Evolutionary conservation across 257 asterid genomes (phyloP).

Genomic region (Scutellaria minor): DNA sequence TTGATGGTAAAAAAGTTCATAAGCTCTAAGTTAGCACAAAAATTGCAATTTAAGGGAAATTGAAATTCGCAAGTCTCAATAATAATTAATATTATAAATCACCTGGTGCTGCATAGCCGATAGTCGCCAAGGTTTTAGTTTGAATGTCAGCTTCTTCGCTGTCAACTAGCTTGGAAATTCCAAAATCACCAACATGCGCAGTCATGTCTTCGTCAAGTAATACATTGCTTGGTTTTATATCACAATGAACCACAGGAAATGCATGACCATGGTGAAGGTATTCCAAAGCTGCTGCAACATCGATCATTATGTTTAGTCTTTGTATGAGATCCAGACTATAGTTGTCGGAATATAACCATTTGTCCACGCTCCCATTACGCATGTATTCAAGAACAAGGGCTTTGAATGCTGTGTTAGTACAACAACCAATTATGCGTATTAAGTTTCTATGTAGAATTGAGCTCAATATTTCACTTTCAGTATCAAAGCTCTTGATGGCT

Average conservation of each 20-base stretch:
- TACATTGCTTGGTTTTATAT: slow-evolving; percentile 27
- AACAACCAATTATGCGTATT: slow-evolving; percentile 19
- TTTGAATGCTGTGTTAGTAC: slow-evolving; percentile 8
- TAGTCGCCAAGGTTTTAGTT: slow-evolving; percentile 6
- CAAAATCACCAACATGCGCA: slow-evolving; percentile 26
- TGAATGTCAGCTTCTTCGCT: not conserved
- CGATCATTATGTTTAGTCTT: slow-evolving; percentile 15
- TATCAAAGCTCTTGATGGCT: slow-evolving; percentile 2
- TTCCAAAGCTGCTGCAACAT: slow-evolving; percentile 28
- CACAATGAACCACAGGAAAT: slow-evolving; percentile 19
- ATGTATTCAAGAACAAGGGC: no score
- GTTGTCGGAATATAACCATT: not conserved
- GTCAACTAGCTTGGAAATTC: slow-evolving; percentile 10
- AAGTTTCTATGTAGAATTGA: slow-evolving; percentile 26
- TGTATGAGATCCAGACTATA: not conserved
- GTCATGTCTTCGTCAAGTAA: slow-evolving; percentile 25
- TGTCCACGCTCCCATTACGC: no score
- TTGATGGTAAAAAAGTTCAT: no score
- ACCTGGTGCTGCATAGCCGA: slow-evolving; percentile 35
- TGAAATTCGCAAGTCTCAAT: not conserved
- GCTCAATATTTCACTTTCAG: slow-evolving; percentile 19
- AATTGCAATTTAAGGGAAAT: no score
- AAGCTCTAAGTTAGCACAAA: no score
- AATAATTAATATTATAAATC: not conserved
- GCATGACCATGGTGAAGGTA: slow-evolving; percentile 31